These are phyloP conservation scores for Tetradesmus lagerheimii DNA, from an alignment of 139 green algal genomes.

Conservation along the genomic window DNA sequence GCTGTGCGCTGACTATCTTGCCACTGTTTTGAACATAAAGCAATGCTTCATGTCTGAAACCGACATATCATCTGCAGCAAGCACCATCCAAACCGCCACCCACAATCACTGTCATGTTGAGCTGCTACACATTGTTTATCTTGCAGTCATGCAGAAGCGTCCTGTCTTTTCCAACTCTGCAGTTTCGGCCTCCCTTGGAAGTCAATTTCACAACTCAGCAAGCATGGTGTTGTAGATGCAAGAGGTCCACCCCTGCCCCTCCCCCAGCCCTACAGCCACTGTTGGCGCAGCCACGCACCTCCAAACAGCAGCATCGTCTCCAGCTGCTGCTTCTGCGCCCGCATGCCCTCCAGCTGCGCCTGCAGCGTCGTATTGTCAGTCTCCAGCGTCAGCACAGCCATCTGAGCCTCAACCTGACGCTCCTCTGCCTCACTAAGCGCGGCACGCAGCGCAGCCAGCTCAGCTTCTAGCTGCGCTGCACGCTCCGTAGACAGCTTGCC, in stretches of 20 bases:
- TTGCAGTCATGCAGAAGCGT: not conserved
- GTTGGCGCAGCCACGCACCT: not conserved
- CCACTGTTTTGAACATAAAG: no score
- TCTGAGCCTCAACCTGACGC: constrained; percentile 12
- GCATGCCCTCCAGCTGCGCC: constrained; percentile 30
- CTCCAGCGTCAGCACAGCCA: constrained; percentile 32
- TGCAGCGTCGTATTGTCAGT: constrained; percentile 18
- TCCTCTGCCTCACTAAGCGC: constrained; percentile 14
- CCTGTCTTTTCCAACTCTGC: no score
- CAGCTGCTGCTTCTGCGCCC: constrained; percentile 46
- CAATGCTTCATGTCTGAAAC: no score
- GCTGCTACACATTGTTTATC: not conserved
- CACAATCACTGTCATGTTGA: no score
- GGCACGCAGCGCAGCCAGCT: not conserved
- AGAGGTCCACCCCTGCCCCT: not conserved
- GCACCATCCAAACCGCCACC: no score
- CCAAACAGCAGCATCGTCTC: constrained; percentile 42
- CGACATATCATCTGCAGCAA: no score
- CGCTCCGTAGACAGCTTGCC: not conserved
- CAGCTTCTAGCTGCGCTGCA: constrained; percentile 20
- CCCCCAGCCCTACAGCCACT: not conserved
- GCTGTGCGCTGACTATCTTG: no score
- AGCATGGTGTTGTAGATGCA: no score
- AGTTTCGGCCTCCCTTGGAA: not conserved
- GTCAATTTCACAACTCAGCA: not conserved